Conservation (phyloP, 1,284 basidiomycete species). For the Ustilago loliicola region DNA sequence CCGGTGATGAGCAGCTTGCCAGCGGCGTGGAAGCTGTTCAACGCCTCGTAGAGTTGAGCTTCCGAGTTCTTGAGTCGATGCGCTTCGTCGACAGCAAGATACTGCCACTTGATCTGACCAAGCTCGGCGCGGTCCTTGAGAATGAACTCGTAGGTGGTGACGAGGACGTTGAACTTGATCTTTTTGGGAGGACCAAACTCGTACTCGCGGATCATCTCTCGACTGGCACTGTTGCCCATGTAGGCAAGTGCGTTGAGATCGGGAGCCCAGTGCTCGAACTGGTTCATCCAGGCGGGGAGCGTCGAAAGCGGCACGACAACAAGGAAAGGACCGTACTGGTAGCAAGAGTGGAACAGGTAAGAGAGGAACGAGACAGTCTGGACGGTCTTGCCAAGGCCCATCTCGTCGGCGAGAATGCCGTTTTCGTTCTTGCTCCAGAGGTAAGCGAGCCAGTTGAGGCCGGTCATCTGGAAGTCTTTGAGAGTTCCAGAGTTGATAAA, state of each 20-base stretch:
- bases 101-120: constrained; percentile 94
- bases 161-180: constrained; percentile 90
- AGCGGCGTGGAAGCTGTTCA: constrained; percentile 87
- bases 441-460: constrained; percentile 97
- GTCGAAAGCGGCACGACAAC: constrained; percentile 98
- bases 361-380: constrained; percentile 96
- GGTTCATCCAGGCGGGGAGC: constrained; percentile 97
- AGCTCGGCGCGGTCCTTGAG: constrained; percentile 95
- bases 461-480: constrained; percentile 98
- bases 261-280: constrained; percentile 98
- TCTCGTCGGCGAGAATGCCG: constrained; percentile 98
- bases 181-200: constrained; percentile 86
- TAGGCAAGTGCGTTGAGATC: constrained; percentile 86
- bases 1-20: constrained; percentile 97
- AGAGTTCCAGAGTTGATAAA: constrained; percentile 84
- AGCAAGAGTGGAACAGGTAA: constrained; percentile 93
- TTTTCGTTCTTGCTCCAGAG: constrained; percentile 95
- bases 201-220: constrained; percentile 82
- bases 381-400: constrained; percentile 98
- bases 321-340: constrained; percentile 92
- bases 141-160: constrained; percentile 99
- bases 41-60: constrained; percentile 94
- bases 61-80: constrained; percentile 98
- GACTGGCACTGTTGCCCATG: constrained; percentile 91
- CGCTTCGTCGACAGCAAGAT: constrained; percentile 99